Conservation (phyloP, 805 yeast genomes). For the Yarrowia bubula region DNA sequence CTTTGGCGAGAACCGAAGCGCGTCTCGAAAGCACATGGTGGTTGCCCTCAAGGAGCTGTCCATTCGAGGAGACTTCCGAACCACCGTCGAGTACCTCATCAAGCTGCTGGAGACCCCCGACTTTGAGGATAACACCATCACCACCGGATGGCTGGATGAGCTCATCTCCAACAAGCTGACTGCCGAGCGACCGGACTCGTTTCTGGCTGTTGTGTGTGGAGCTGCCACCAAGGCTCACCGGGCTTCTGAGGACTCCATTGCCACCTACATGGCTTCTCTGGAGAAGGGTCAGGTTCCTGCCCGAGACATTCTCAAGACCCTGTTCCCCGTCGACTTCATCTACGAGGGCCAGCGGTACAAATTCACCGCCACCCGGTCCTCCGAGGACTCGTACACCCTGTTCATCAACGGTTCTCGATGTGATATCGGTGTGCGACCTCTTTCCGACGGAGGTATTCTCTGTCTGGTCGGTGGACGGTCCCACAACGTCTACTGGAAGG, state of each 20-base stretch:
- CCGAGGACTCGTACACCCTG: constrained; percentile 77
- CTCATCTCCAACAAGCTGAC: constrained; percentile 89
- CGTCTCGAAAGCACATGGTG: constrained; percentile 97
- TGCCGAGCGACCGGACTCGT: constrained; percentile 93
- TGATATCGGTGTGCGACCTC: constrained; percentile 80
- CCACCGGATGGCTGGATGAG: constrained; percentile 99
- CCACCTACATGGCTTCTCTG: constrained; percentile 69
- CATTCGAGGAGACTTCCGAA: constrained; percentile 97
- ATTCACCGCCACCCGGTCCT: constrained; percentile 93
- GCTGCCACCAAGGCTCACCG: constrained; percentile 95
- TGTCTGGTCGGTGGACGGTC: constrained; percentile 87
- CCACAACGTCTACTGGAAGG: constrained; percentile 96
- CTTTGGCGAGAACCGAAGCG: constrained; percentile 97
- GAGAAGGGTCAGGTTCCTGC: constrained; percentile 96
- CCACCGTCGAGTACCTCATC: constrained; percentile 95
- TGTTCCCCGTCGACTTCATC: constrained; percentile 91
- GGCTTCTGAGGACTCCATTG: constrained; percentile 65
- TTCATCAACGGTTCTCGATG: constrained; percentile 91
- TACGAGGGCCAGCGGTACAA: constrained; percentile 91
- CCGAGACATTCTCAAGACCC: constrained; percentile 74
- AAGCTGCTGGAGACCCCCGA: constrained; percentile 94
- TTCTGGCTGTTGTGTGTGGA: constrained; percentile 91
- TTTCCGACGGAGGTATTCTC: constrained; percentile 92
- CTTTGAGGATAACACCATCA: constrained; percentile 92
- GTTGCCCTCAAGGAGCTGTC: constrained; percentile 95